Evolutionary conservation across 352 stramenopile genomes (phyloP).

Genomic region (Phytophthora cactorum): DNA sequence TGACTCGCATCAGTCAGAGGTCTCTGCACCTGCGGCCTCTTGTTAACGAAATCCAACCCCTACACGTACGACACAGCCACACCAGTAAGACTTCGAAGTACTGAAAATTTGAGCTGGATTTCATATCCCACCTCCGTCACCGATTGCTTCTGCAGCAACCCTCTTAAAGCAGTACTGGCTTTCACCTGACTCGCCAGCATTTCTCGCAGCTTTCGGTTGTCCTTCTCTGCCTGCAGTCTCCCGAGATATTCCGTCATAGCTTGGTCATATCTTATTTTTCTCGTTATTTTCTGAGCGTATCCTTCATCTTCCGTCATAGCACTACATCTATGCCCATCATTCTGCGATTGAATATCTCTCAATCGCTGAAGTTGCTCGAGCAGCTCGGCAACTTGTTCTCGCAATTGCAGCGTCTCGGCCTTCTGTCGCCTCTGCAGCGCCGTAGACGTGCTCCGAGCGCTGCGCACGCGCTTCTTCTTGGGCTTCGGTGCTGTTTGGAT

Average conservation of each 20-base stretch:
- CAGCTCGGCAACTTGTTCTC: neutral
- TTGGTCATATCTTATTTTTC: constrained; percentile 1
- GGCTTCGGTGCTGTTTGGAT: neutral
- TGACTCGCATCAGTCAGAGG: neutral
- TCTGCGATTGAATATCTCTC: neutral
- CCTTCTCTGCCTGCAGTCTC: constrained; percentile 1
- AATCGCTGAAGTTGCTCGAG: neutral
- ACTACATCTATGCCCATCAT: neutral
- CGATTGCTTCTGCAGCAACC: neutral
- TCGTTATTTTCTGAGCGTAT: neutral
- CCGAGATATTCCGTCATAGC: neutral
- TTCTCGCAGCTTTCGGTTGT: neutral
- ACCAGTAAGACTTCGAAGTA: too few relatives aligned
- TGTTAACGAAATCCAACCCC: neutral
- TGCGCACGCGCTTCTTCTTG: neutral
- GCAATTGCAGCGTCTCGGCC: neutral
- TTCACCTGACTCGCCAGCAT: neutral
- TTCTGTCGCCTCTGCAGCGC: constrained; percentile 5
- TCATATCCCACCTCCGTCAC: neutral
- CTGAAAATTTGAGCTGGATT: too few relatives aligned
- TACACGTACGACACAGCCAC: neutral
- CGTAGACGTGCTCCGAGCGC: neutral
- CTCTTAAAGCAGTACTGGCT: neutral
- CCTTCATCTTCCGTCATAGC: neutral
- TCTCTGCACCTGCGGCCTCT: neutral